Conservation (phyloP, 768 basidiomycete species). For the Termitomyces sp. region DNA sequence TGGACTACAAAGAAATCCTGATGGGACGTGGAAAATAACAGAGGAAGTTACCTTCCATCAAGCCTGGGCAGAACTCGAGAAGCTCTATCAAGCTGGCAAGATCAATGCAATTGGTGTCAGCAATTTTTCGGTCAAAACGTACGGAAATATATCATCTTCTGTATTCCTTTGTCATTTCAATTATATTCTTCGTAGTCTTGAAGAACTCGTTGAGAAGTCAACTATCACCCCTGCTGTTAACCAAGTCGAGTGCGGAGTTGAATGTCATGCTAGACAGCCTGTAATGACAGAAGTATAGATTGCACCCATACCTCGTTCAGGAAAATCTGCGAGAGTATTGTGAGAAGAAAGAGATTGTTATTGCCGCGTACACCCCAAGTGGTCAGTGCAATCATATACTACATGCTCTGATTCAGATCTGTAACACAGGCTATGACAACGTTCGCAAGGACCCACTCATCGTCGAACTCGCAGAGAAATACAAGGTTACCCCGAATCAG, state of each 20-base stretch:
- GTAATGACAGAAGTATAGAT: constrained; percentile 16
- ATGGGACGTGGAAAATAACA: constrained; percentile 27
- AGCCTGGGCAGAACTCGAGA: constrained; percentile 30
- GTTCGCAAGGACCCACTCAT: constrained; percentile 43
- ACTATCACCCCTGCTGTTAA: constrained; percentile 41
- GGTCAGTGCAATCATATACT: constrained; percentile 18
- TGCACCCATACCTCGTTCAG: constrained; percentile 49
- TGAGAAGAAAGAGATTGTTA: constrained; percentile 38
- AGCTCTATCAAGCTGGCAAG: constrained; percentile 38
- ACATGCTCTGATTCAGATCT: neutral
- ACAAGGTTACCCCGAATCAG: constrained; percentile 39
- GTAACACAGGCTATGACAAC: constrained; percentile 29
- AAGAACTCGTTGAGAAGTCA: constrained; percentile 33
- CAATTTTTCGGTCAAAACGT: constrained; percentile 58
- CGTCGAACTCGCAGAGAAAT: constrained; percentile 38
- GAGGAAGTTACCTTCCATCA: constrained; percentile 32
- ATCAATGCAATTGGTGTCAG: constrained; percentile 51
- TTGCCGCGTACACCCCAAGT: constrained; percentile 46
- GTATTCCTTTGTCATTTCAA: neutral
- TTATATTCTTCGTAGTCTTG: constrained; percentile 20
- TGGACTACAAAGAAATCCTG: constrained; percentile 15
- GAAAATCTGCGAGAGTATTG: constrained; percentile 41
- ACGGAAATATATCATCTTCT: constrained; percentile 4
- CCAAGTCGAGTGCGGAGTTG: constrained; percentile 35
- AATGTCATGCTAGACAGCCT: neutral